Conservation (phyloP, 2,329 filamentous ascomycete genomes). For the Penicillium sp. region DNA sequence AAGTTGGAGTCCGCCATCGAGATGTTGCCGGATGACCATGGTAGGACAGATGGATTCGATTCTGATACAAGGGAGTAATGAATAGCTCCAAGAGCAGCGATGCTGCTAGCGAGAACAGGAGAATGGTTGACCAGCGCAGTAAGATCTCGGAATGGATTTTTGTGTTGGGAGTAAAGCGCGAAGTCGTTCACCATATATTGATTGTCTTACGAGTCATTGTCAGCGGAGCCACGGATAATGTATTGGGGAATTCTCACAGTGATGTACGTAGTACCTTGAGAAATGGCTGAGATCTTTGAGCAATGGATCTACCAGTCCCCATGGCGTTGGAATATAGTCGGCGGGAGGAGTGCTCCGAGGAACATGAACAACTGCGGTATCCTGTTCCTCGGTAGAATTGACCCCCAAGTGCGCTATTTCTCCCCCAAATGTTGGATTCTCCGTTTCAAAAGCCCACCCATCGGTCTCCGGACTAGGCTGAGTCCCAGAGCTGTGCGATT, state of each 20-base stretch:
- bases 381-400: slow-evolving; percentile 1
- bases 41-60: slow-evolving; percentile 34
- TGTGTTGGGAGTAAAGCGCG: slow-evolving; percentile 47
- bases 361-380: slow-evolving; percentile 17
- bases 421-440: not conserved
- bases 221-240: slow-evolving; percentile 13
- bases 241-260: slow-evolving; percentile 36
- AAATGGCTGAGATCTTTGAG: slow-evolving; percentile 46
- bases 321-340: slow-evolving; percentile 33
- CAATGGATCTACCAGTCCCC: slow-evolving; percentile 47
- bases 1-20: slow-evolving; percentile 14
- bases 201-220: slow-evolving; percentile 28
- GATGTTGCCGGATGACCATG: slow-evolving; percentile 29
- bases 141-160: slow-evolving; percentile 51
- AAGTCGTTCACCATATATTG: slow-evolving; percentile 45
- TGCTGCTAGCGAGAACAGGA: slow-evolving; percentile 47
- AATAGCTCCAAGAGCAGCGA: slow-evolving; percentile 50
- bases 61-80: slow-evolving; percentile 45
- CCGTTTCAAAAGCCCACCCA: slow-evolving; percentile 12
- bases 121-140: slow-evolving; percentile 46
- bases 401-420: not conserved
- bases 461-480: slow-evolving; percentile 19
- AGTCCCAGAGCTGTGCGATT: slow-evolving; percentile 16
- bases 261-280: slow-evolving; percentile 48
- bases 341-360: slow-evolving; percentile 4